Conservation (phyloP, 495 filamentous ascomycete species). For the Talaromyces ruber region DNA sequence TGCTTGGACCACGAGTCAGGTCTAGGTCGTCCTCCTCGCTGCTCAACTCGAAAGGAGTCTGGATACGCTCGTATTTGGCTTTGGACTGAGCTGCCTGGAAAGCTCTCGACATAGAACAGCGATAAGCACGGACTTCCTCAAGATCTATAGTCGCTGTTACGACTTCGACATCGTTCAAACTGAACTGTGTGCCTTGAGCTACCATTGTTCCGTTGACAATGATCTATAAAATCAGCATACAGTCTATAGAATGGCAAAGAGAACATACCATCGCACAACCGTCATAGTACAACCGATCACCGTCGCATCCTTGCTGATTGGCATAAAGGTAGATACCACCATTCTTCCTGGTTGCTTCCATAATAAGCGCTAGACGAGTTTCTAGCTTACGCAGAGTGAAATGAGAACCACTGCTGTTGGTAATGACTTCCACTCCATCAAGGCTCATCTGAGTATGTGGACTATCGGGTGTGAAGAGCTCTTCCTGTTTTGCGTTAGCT, state of each 20-base stretch:
- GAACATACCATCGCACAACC: slow-evolving; percentile 11
- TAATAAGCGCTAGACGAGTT: slow-evolving; percentile 63
- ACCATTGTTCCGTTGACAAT: slow-evolving; percentile 65
- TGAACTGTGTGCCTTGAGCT: slow-evolving; percentile 67
- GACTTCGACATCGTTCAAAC: slow-evolving; percentile 75
- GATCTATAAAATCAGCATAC: slow-evolving; percentile 38
- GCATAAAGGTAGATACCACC: slow-evolving; percentile 74
- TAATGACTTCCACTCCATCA: slow-evolving; percentile 67
- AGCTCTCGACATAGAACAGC: slow-evolving; percentile 43
- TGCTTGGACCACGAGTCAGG: slow-evolving; percentile 29
- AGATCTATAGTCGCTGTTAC: slow-evolving; percentile 74
- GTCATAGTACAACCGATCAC: slow-evolving; percentile 50
- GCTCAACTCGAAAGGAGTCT: slow-evolving; percentile 31
- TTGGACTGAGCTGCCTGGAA: slow-evolving; percentile 43
- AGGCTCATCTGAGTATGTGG: slow-evolving; percentile 37
- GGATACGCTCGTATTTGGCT: slow-evolving; percentile 32
- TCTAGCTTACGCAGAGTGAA: slow-evolving; percentile 70
- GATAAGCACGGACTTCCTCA: slow-evolving; percentile 57
- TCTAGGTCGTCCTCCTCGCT: slow-evolving; percentile 26
- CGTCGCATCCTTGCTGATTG: slow-evolving; percentile 70
- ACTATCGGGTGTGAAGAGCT: slow-evolving; percentile 61
- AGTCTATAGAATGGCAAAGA: not conserved
- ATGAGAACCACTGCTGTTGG: slow-evolving; percentile 68
- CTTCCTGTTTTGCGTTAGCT: slow-evolving; percentile 33
- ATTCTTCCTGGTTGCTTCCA: slow-evolving; percentile 58